Evolutionary conservation across 2,329 filamentous ascomycete genomes (phyloP).

Genomic region (Diaporthe sp.): DNA sequence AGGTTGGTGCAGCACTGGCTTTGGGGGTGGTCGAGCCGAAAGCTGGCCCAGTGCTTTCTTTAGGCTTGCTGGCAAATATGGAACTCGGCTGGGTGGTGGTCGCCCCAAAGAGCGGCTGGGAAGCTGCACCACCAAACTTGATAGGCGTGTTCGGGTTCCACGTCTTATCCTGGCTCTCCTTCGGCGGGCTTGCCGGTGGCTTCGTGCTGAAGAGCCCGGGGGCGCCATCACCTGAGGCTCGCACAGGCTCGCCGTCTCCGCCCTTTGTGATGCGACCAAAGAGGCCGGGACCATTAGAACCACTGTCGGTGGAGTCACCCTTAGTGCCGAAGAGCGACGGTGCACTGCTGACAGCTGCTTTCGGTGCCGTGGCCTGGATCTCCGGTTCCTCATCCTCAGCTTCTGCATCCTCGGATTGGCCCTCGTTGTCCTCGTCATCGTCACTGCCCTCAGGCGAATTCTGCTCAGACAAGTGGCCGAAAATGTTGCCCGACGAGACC

Average conservation of each 20-base stretch:
- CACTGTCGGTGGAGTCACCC: slow-evolving; percentile 57
- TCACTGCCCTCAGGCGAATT: slow-evolving; percentile 70
- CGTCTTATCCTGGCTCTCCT: slow-evolving; percentile 58
- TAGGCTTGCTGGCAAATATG: slow-evolving; percentile 55
- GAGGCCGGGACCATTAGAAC: slow-evolving; percentile 64
- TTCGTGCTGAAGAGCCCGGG: slow-evolving; percentile 50
- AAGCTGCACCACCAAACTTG: slow-evolving; percentile 61
- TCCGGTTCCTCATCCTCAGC: slow-evolving; percentile 58
- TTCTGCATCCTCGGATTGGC: slow-evolving; percentile 56
- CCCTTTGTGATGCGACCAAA: slow-evolving; percentile 70
- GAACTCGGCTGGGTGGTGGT: slow-evolving; percentile 49
- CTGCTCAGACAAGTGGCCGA: slow-evolving; percentile 70
- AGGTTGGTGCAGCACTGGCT: slow-evolving; percentile 28
- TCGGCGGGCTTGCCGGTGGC: slow-evolving; percentile 61
- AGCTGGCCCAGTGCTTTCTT: slow-evolving; percentile 19
- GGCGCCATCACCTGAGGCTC: slow-evolving; percentile 49
- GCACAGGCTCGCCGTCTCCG: slow-evolving; percentile 64
- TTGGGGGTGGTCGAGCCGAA: slow-evolving; percentile 36
- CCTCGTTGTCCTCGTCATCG: slow-evolving; percentile 66
- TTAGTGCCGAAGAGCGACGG: slow-evolving; percentile 54
- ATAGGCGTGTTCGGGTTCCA: slow-evolving; percentile 67
- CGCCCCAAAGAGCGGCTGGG: slow-evolving; percentile 51
- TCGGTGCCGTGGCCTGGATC: slow-evolving; percentile 58
- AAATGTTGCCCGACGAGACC: slow-evolving; percentile 62
- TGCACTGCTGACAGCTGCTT: slow-evolving; percentile 57